Evolutionary conservation across 2,329 filamentous ascomycete species (phyloP), one percentile per base, ranked within the genome.

Genomic region (Tolypocladium album): DNA sequence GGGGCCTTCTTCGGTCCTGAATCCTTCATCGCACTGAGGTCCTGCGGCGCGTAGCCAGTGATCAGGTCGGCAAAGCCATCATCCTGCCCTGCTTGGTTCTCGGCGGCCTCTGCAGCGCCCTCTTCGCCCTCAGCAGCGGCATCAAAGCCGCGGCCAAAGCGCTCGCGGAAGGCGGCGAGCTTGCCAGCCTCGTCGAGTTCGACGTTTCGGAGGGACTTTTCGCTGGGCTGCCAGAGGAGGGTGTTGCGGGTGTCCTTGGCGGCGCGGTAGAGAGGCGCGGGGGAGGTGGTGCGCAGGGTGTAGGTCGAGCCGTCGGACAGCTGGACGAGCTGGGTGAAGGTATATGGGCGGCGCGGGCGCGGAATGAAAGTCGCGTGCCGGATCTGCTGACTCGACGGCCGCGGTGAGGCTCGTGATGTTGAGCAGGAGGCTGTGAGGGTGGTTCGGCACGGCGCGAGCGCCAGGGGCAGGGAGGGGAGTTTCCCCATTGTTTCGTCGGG

Each of bases 121-220:
- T 67, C 68, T 39, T 70, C 70, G n/a, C 65, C 65, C 56, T 67
- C 65, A n/a, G 67, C 68, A 56, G 71, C 66, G 66, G 84, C 79
- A 76, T 99, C 94, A 81, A 90, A 99, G 13, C 85, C 86, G 61
- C 88, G 80, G 34, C 94, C 94, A 78, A 92, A 99, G 60, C 89
- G 83, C 63, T 82, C 83, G 68, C 94, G 83, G 79, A 99, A 99
- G 59, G 90, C 89, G 58, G 88, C 89, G 69, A 99, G 77, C 70
- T 89, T 85, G 22, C 94, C 94, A 3, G 94, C 93, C 81, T 97
- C 94, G 74, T 99, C 94, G 64, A 95, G 86, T 77, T 99, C 94
- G 61, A 97, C 82, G 73, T 94, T 96, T 71, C 88, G 79, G 68
- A 99, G 80, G 63, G 88, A 88, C 75, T 86, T 86, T 66, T 89